phyloP scores from a whole-genome alignment of 2,329 filamentous ascomycete genomes.

The Stenocarpella maydis region DNA sequence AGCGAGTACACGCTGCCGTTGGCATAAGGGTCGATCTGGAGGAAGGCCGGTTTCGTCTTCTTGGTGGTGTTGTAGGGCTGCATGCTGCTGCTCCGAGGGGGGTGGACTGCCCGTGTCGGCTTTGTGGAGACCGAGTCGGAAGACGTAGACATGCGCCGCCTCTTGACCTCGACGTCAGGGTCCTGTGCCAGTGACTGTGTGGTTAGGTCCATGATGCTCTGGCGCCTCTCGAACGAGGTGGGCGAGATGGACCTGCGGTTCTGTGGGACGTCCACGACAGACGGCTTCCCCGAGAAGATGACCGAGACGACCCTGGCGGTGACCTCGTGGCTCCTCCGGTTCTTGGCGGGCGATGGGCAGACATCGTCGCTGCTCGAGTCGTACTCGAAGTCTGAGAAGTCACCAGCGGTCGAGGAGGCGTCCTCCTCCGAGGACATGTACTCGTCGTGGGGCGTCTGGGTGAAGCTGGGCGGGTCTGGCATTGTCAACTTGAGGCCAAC shows the following conservation, averaged over 20 bases:
- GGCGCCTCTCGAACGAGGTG: slow-evolving; percentile 45
- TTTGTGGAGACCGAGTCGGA: slow-evolving; percentile 38
- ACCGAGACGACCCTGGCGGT: slow-evolving; percentile 68
- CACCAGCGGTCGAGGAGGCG: slow-evolving; percentile 67
- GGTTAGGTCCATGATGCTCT: slow-evolving; percentile 36
- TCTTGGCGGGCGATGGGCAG: slow-evolving; percentile 36
- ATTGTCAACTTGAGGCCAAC: slow-evolving; percentile 44
- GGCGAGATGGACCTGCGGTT: slow-evolving; percentile 55
- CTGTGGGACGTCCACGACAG: slow-evolving; percentile 58
- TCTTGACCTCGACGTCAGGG: slow-evolving; percentile 38
- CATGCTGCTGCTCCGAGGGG: slow-evolving; percentile 55
- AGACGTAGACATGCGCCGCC: slow-evolving; percentile 45
- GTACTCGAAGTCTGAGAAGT: slow-evolving; percentile 64
- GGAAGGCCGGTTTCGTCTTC: slow-evolving; percentile 55
- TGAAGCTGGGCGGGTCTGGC: slow-evolving; percentile 46
- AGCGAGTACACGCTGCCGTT: slow-evolving; percentile 47
- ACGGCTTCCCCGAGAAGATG: slow-evolving; percentile 66
- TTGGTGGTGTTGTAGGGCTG: slow-evolving; percentile 42
- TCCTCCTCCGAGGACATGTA: slow-evolving; percentile 74
- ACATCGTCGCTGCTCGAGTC: slow-evolving; percentile 42
- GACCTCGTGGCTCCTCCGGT: slow-evolving; percentile 57
- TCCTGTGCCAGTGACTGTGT: slow-evolving; percentile 2
- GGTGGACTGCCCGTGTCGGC: slow-evolving; percentile 38
- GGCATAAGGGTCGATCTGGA: slow-evolving; percentile 63
- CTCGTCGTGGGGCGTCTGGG: slow-evolving; percentile 61